These are phyloP conservation scores for Metschnikowia kofuensis DNA, from an alignment of 805 yeast species.

Conservation along the genomic window DNA sequence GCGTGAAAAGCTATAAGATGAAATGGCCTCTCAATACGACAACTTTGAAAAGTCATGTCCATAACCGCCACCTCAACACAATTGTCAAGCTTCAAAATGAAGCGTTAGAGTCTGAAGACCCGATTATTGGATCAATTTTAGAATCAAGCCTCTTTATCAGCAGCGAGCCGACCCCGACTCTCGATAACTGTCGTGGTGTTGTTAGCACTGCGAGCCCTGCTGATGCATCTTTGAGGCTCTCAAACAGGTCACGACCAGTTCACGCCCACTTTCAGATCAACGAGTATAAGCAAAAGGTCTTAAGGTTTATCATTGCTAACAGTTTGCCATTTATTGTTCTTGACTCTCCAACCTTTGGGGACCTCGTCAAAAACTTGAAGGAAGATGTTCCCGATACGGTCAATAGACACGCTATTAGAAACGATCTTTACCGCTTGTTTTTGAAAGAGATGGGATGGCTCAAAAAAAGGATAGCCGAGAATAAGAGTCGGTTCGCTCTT, in stretches of 20 bases:
- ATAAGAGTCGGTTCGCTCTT: not conserved
- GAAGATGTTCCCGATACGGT: not conserved
- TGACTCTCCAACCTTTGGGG: not conserved
- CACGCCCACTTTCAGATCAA: not conserved
- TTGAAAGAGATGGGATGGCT: not conserved
- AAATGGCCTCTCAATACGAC: conserved; percentile 2
- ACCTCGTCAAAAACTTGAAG: not conserved
- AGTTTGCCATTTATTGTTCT: not conserved
- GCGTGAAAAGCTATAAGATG: not conserved
- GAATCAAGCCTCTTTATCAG: conserved; percentile 1
- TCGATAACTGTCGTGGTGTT: not conserved
- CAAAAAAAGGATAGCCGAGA: not conserved
- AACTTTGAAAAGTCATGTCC: not conserved
- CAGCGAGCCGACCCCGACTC: no score
- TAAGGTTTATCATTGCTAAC: not conserved
- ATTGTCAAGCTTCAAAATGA: not conserved
- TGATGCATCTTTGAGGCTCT: not conserved
- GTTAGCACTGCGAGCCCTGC: not conserved
- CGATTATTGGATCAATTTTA: not conserved
- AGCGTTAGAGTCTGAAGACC: not conserved
- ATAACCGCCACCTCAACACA: not conserved
- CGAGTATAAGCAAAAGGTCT: not conserved
- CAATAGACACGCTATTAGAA: not conserved
- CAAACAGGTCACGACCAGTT: not conserved
- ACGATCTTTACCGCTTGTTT: conserved; percentile 1